Evolutionary conservation across 768 basidiomycete species (phyloP), one percentile per base, ranked within the genome.

Genomic region (Phaffia tasmanica): DNA sequence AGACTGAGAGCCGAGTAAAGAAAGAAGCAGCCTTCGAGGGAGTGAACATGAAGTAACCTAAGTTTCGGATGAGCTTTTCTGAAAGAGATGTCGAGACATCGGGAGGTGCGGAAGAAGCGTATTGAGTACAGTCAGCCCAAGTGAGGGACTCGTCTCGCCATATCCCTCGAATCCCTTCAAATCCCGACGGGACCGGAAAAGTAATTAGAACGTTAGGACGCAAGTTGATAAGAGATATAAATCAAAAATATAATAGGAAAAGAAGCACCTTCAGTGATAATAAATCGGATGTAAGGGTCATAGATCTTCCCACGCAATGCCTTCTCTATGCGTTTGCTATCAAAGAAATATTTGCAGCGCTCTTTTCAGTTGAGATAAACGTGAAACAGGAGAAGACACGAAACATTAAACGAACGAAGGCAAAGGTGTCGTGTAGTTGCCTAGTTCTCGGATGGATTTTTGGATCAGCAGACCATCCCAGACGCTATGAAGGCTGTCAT

Each of bases 391-490:
- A 21, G 30, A 29, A 35, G 15, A 46, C 18, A 32, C 46, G 15
- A 64, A 23, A 23, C n/a, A 21, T 21, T 18, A 14, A 49, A 76
- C 77, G 64, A 42, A 78, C 70, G 82, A 81, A 5, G 89, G 85
- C 0, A 94, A 78, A 0, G 87, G 89, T 0, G 69, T 75, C 2
- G 86, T 83, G 74, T 99, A 98, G 76, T 97, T 94, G 25, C 84
- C 81, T 0, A 87, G 81, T 35, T 82, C 81, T 46, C 90, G 84
- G 65, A 98, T 80, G 23, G 85, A 83, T 76, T 91, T 86, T 5
- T 89, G 85, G 72, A 95, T 85, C 62, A 99, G 81, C 35, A 83
- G 79, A 21, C 79, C 78, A 73, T 97, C 93, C 94, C 91, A 97
- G 0, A 89, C 79, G 1, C 87, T 85, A 75, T 94, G 92, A 1